These are phyloP conservation scores for Antrodiella citrinella DNA, from an alignment of 768 basidiomycete genomes.

Conservation along the genomic window DNA sequence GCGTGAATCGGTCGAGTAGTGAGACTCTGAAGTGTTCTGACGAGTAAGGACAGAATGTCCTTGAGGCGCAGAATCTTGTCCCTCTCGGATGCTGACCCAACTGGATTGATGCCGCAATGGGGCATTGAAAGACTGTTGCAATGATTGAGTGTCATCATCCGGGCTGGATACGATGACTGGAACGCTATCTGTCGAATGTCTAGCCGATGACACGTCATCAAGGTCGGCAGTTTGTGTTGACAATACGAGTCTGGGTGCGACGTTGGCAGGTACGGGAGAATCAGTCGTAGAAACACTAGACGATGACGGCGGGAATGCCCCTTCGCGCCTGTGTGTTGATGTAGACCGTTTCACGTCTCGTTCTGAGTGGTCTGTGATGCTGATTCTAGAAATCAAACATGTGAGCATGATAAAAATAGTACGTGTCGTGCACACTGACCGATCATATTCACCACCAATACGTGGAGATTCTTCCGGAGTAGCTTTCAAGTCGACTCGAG, in stretches of 20 bases:
- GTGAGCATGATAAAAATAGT: too few relatives aligned
- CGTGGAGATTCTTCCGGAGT: conserved; percentile 11
- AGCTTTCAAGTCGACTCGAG: conserved; percentile 14
- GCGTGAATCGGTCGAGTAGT: conserved; percentile 11
- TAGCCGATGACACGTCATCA: background rate
- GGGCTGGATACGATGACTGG: background rate
- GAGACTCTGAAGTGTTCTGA: conserved; percentile 3
- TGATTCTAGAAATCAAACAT: too few relatives aligned
- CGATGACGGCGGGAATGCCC: conserved; percentile 52
- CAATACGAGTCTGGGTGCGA: background rate
- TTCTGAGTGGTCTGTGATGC: too few relatives aligned
- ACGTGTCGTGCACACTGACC: conserved; percentile 1
- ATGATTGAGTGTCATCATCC: background rate
- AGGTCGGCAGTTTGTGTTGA: background rate
- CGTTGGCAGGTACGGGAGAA: background rate
- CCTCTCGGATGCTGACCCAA: conserved; percentile 20
- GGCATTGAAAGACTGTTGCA: conserved; percentile 5
- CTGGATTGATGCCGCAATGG: conserved; percentile 20
- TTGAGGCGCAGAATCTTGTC: conserved; percentile 1
- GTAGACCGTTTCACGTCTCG: conserved; percentile 4
- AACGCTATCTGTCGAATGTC: background rate
- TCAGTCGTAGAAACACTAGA: conserved; percentile 5
- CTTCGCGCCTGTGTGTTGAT: conserved; percentile 43
- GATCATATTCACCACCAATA: background rate
- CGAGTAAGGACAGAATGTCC: background rate